Evolutionary conservation across 2,329 filamentous ascomycete species (phyloP), one percentile per base, ranked within the genome.

Genomic region (Fusarium sp.): DNA sequence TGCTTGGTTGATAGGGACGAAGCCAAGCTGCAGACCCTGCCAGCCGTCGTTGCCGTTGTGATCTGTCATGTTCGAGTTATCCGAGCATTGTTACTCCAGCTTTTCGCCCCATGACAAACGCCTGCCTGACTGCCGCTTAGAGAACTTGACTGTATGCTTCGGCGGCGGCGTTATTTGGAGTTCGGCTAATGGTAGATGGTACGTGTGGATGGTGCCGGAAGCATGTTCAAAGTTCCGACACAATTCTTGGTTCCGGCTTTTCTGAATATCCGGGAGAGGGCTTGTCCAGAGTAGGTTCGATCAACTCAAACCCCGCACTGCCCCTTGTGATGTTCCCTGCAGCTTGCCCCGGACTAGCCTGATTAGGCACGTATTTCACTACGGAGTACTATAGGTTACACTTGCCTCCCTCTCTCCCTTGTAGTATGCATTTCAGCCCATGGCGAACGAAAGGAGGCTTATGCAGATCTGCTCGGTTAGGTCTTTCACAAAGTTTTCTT

Each of bases 391-490:
- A 13, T 15, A 20, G 13, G 5, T n/a, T 8, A n/a, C 13, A 9
- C 8, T 41, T 41, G 7, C 20, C 20, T 41, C 8, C 38, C 13
- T 41, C n/a, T n/a, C 38, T 41, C 4, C 12, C 1, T 41, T 5
- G 13, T n/a, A 7, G 12, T 20, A n/a, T n/a, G 20, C 39, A 41
- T 4, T 15, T 42, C 14, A 7, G 39, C n/a, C 5, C 39, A 22
- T 14, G 2, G 15, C 4, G 38, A 42, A 9, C 14, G 11, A n/a
- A n/a, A 15, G 2, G 13, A n/a, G 13, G 5, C 8, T n/a, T 22
- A 9, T 15, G n/a, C 5, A 14, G 8, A 15, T n/a, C 15, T n/a
- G 10, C 1, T 13, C 7, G 7, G 14, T 14, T n/a, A 5, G 12
- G n/a, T 14, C 7, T n/a, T 39, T 12, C 7, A 39, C 17, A 9